Base-by-base conservation (phyloP, 2,329 filamentous ascomycete genomes). In the Calycina marina region DNA sequence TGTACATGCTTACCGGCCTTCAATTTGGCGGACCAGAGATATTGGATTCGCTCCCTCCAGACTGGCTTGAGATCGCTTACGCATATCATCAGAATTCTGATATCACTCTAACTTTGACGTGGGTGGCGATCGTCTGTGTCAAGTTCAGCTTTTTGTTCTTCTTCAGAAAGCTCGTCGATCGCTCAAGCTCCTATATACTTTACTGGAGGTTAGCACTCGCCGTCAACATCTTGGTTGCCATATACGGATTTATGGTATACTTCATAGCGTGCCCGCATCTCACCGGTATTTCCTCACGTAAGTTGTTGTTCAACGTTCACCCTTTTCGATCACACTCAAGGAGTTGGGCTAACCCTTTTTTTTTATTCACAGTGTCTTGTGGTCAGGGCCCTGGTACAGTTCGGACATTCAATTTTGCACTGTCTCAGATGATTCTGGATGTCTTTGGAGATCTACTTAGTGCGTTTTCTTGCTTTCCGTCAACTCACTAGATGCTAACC, bases 101-200 rank as follows among this genome's bases (percentile, higher is more conserved):
- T 17, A 30, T 18, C 22, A 28, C 6, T 11, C 11, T 32, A 6
- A 25, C 4, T 4, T 16, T 22, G 6, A 29, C 16, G 10, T 34
- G 32, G 32, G 6, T 14, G 4, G 25, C 26, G 4, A 34, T 34
- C 15, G 17, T 34, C 8, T 28, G 24, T 14, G 32, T 34, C 4
- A 34, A 34, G 18, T 24, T 34, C 4, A 34, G 32, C 25, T 34
- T 34, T 14, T 12, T 34, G 25, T 34, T 34, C 18, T 29, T 34
- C 16, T 34, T 34, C 32, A 27, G 18, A 13, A 28, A 24, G 12
- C 16, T 34, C n/a, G 14, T 34, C 5, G 25, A 29, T 14, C 14
- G 25, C 14, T 22, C 29, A 15, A 8, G 15, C 4, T 6, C 10
- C 4, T 20, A 28, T 15, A 29, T 15, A 14, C 22, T 20, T 5